A percentile compares a stretch with the other conserved stretches of the same genome.
These are phyloP conservation scores for Pyricularia sp. DNA, from an alignment of 2,329 filamentous ascomycete genomes.

Conservation along the genomic window DNA sequence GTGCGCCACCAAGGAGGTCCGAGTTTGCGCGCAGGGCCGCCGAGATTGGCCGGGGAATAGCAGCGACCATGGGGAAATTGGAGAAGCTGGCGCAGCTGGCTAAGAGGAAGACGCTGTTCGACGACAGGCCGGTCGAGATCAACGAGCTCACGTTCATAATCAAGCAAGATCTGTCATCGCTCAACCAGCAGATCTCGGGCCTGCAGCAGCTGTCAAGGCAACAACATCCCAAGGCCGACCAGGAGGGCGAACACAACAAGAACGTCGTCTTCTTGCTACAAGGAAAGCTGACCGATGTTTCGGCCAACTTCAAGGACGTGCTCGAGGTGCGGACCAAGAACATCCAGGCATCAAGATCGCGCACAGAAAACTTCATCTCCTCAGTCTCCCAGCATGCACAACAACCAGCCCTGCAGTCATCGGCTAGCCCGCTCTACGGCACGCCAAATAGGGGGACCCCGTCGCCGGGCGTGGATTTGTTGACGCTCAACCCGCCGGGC, in stretches of 20 bases:
- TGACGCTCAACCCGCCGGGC: conserved; percentile 63
- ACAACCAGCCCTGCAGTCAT: conserved; percentile 49
- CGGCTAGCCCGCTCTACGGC: conserved; percentile 76
- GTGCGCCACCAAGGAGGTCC: conserved; percentile 52
- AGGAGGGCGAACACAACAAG: conserved; percentile 96
- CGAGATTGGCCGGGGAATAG: conserved; percentile 86
- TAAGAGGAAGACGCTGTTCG: conserved; percentile 93
- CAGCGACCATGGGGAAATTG: conserved; percentile 86
- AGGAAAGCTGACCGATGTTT: conserved; percentile 85
- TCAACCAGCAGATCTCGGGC: conserved; percentile 77
- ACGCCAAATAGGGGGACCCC: conserved; percentile 60
- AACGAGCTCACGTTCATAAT: conserved; percentile 87
- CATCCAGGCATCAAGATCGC: conserved; percentile 83
- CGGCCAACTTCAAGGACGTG: conserved; percentile 94
- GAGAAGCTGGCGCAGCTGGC: conserved; percentile 90
- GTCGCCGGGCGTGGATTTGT: conserved; percentile 61
- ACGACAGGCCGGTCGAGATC: conserved; percentile 93
- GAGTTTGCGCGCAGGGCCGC: conserved; percentile 91
- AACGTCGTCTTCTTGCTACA: conserved; percentile 91
- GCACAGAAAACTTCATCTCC: conserved; percentile 95
- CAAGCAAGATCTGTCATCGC: conserved; percentile 83
- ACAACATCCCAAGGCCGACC: conserved; percentile 63
- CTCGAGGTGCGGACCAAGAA: conserved; percentile 95
- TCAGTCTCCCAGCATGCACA: conserved; percentile 73
- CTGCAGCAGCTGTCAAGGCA: conserved; percentile 71